These are phyloP conservation scores for Epichloe aotearoae DNA, from an alignment of 2,329 filamentous ascomycete genomes.

Conservation along the genomic window DNA sequence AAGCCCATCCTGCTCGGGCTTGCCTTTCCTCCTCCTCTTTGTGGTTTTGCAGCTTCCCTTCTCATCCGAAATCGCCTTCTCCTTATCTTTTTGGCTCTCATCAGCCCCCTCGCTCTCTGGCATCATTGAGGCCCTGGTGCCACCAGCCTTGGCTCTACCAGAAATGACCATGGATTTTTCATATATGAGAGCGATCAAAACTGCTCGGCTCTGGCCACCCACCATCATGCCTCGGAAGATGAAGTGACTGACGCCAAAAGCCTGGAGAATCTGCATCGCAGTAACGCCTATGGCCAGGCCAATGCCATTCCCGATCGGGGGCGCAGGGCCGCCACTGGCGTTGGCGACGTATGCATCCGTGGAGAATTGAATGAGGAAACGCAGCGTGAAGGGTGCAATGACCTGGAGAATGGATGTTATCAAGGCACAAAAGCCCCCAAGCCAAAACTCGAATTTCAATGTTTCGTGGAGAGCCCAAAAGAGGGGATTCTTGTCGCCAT, in stretches of 20 bases:
- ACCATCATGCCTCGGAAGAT: conserved; percentile 88
- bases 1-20: conserved; percentile 43
- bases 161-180: conserved; percentile 88
- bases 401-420: conserved; percentile 64
- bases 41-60: conserved; percentile 26
- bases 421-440: conserved; percentile 69
- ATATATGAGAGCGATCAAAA: conserved; percentile 76
- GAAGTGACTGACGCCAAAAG: conserved; percentile 75
- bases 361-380: conserved; percentile 78
- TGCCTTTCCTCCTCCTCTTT: conserved; percentile 27
- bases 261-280: conserved; percentile 72
- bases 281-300: conserved; percentile 78
- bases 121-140: conserved; percentile 24
- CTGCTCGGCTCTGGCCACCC: conserved; percentile 69
- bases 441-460: conserved; percentile 70
- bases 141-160: conserved; percentile 75
- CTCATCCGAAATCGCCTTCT: conserved; percentile 11
- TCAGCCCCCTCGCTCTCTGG: conserved; percentile 33
- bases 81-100: conserved; percentile 26
- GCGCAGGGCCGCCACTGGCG: conserved; percentile 35
- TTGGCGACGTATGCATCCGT: conserved; percentile 62
- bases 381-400: conserved; percentile 70
- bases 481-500: conserved; percentile 60
- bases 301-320: conserved; percentile 66
- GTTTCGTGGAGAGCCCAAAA: conserved; percentile 76